Evolutionary conservation across 129 eudicot genomes (phyloP), one percentile per base, ranked within the genome.

Genomic region (Calendula officinalis): DNA sequence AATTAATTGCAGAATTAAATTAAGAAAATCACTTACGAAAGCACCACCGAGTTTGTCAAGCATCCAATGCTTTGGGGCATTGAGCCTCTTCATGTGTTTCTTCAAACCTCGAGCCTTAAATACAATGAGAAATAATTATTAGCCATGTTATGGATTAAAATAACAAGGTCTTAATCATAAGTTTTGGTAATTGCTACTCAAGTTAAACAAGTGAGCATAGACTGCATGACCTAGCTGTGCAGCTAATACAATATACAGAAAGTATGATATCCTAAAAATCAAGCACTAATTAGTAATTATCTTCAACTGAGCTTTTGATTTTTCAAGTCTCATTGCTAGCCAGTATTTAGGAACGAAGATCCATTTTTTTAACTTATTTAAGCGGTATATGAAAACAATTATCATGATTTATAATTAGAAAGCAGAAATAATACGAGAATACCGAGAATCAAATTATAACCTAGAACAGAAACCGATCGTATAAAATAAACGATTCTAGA

Each of bases 1-100:
- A 1, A 6, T 2, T 33, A 52, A 5, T 13, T 16, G 16, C 3
- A 34, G n/a, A 17, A 10, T n/a, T 36, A 14, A 4, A 7, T 17
- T 3, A 36, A 11, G 34, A 1, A 7, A 44, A 11, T 0, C 12
- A 69, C 86, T 77, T 78, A 82, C 87, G 37, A 82, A 82, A 58
- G 87, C 87, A 45, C 87, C 87, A 59, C 87, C 87, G 32, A 82
- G 87, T 65, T 82, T 82, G 73, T 82, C 88, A 58, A 82, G 88
- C 84, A 78, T 82, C 88, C 88, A 82, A 64, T 78, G 84, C 76
- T 71, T 75, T 0, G 88, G 88, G 14, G 88, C 88, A 82, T 82
- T 82, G 74, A 82, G 84, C 84, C 88, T 82, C 81, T 82, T 82
- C 84, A 82, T 45, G 59, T 82, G 88, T 37, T 82, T 82, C 84